A percentile compares a stretch with the other conserved stretches of the same genome.
Evolutionary conservation across 352 stramenopile genomes (phyloP).

Genomic region (Globisporangium alternatum): DNA sequence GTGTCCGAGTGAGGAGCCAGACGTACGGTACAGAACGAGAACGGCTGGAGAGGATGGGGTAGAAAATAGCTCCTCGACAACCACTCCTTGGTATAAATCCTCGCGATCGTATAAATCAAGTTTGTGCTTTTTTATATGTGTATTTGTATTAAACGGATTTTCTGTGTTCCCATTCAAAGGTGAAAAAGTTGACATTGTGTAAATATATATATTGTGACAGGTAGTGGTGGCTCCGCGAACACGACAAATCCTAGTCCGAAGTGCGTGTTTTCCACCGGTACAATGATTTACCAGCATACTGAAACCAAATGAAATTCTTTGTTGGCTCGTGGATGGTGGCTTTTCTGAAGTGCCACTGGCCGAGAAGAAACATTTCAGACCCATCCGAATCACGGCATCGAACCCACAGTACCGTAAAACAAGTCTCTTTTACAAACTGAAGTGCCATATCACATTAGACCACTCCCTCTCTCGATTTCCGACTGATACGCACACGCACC

Average conservation of each 20-base stretch:
- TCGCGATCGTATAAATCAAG: not conserved
- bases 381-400: not conserved
- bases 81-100: not conserved
- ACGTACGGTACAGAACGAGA: slow-evolving; percentile 11
- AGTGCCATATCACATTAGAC: not conserved
- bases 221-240: slow-evolving; percentile 20
- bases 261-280: slow-evolving; percentile 11
- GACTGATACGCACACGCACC: not conserved
- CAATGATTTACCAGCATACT: not conserved
- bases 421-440: not conserved
- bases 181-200: not conserved
- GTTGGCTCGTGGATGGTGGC: not conserved
- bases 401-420: no score
- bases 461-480: not conserved
- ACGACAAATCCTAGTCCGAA: slow-evolving; percentile 22
- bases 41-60: slow-evolving; percentile 1
- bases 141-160: not conserved
- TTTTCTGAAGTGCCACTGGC: not conserved
- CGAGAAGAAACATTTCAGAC: not conserved
- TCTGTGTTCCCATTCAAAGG: not conserved
- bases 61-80: not conserved
- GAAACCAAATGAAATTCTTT: slow-evolving; percentile 6
- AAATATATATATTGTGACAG: not conserved
- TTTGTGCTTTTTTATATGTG: not conserved
- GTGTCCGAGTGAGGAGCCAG: slow-evolving; percentile 8